Evolutionary conservation across 805 yeast species (phyloP).

Genomic region (Limtongia smithiae): DNA sequence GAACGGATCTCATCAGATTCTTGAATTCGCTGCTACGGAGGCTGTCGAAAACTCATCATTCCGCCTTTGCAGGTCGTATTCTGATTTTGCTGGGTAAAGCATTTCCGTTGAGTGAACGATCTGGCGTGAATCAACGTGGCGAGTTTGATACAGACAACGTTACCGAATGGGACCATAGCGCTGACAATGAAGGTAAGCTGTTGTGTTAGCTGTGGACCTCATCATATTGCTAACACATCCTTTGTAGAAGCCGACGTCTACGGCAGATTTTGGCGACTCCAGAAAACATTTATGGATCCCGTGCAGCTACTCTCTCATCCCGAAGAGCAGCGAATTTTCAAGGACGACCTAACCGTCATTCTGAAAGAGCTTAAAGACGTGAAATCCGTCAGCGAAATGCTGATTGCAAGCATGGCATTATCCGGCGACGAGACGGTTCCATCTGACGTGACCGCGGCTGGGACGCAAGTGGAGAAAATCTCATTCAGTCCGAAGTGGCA

Average conservation of each 20-base stretch:
- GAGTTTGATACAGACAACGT: conserved; percentile 37
- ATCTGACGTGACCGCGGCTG: not conserved
- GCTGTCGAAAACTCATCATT: conserved; percentile 36
- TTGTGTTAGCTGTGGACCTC: no score
- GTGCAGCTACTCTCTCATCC: conserved; percentile 8
- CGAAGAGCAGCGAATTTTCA: conserved; percentile 19
- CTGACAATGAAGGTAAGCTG: not conserved
- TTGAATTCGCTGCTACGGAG: conserved; percentile 38
- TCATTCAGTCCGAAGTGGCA: conserved; percentile 39
- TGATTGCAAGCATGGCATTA: no score
- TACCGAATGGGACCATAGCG: conserved; percentile 21
- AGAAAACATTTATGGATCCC: conserved; percentile 33
- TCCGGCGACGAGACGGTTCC: not conserved
- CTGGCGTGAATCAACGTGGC: conserved; percentile 40
- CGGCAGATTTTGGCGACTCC: conserved; percentile 35
- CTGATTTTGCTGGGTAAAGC: conserved; percentile 38
- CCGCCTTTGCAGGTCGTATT: conserved; percentile 38
- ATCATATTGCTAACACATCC: no score
- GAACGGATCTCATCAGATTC: conserved; percentile 37
- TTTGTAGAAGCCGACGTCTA: conserved; percentile 15
- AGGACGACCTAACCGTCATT: conserved; percentile 11
- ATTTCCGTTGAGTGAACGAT: conserved; percentile 38
- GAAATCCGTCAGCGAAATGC: no score
- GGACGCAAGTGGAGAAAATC: conserved; percentile 2
- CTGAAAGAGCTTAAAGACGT: no score